Percentiles rank a stretch among this genome's conserved stretches.
These are phyloP conservation scores for Apophysomyces elegans DNA, from an alignment of 371 early-diverging fungal genomes.

Conservation along the genomic window DNA sequence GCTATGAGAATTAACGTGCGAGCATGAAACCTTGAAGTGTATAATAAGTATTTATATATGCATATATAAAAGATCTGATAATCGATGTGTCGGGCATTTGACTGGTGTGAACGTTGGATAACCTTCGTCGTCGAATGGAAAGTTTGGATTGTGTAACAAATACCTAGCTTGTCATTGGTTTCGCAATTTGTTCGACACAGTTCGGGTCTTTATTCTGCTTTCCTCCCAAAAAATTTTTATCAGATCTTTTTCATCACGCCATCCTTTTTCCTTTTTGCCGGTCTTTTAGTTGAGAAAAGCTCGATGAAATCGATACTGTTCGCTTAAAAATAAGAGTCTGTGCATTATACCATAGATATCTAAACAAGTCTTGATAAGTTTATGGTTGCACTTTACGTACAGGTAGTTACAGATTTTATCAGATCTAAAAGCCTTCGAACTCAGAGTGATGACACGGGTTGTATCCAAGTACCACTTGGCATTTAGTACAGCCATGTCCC, in stretches of 20 bases:
- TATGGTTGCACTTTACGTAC: neutral
- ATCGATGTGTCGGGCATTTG: neutral
- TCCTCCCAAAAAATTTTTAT: neutral
- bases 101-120: neutral
- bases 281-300: neutral
- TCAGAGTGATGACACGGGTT: neutral
- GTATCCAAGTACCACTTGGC: neutral
- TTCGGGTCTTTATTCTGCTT: neutral
- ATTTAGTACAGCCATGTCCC: slow-evolving; percentile 2
- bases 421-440: neutral
- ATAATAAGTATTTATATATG: no score
- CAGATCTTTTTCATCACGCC: slow-evolving; percentile 9
- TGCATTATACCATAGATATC: no score
- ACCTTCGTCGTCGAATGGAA: neutral
- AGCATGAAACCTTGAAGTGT: no score
- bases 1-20: no score
- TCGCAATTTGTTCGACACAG: neutral
- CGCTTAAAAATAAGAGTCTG: no score
- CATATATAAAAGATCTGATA: slow-evolving; percentile 9
- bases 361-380: neutral
- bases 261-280: neutral
- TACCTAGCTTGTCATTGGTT: neutral
- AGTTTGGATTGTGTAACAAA: slow-evolving; percentile 1
- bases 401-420: neutral
- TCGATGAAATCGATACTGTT: neutral